phyloP scores from a whole-genome alignment of 192 early-diverging fungal species.

The Pilaira anomala region DNA sequence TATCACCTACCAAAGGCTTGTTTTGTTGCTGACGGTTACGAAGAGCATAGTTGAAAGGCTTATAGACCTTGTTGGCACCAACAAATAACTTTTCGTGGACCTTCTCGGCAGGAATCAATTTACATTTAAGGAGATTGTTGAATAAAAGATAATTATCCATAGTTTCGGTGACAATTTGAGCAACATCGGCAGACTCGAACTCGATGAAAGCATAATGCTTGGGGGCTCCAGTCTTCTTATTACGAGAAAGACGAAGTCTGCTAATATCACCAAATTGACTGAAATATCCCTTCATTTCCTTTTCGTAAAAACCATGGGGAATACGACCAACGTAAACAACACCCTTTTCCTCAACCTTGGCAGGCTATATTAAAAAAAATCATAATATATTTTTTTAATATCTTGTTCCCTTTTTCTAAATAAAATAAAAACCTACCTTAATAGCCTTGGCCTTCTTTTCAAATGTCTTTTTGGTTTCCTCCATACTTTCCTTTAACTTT shows the following conservation, averaged over 20 bases:
- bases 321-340: slow-evolving; percentile 89
- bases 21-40: slow-evolving; percentile 61
- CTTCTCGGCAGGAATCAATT: slow-evolving; percentile 64
- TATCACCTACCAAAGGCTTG: slow-evolving; percentile 52
- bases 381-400: not conserved
- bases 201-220: slow-evolving; percentile 96
- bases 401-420: not conserved
- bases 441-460: slow-evolving; percentile 15
- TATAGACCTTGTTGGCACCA: slow-evolving; percentile 69
- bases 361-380: no score
- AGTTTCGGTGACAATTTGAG: slow-evolving; percentile 88
- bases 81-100: slow-evolving; percentile 75
- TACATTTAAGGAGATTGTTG: slow-evolving; percentile 77
- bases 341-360: slow-evolving; percentile 47
- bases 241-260: slow-evolving; percentile 77
- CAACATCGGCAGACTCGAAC: slow-evolving; percentile 77
- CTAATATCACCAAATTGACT: slow-evolving; percentile 87
- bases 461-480: slow-evolving; percentile 34
- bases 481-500: slow-evolving; percentile 27
- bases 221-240: slow-evolving; percentile 87
- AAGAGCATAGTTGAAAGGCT: slow-evolving; percentile 56
- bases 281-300: slow-evolving; percentile 89
- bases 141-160: slow-evolving; percentile 95
- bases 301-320: slow-evolving; percentile 95
- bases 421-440: not conserved